Evolutionary conservation across 2,329 filamentous ascomycete genomes (phyloP).

Genomic region (Fusarium agapanthi): DNA sequence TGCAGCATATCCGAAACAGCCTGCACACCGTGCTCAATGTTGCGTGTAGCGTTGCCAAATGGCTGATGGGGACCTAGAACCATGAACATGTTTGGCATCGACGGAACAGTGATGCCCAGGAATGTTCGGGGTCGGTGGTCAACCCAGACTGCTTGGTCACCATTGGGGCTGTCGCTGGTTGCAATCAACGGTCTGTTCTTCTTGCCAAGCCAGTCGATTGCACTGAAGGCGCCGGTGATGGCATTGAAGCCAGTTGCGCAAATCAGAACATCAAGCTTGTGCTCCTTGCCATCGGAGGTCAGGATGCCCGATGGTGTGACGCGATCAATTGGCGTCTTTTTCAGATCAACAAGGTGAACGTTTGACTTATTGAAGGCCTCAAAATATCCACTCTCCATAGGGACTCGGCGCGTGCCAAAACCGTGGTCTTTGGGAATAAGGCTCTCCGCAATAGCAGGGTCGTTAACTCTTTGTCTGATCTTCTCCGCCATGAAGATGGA

Average conservation of each 20-base stretch:
- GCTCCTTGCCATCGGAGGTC: conserved; percentile 5
- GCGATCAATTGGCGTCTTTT: conserved; percentile 5
- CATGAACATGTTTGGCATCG: conserved; percentile 39
- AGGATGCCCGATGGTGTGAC: conserved; percentile 7
- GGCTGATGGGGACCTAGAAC: conserved; percentile 33
- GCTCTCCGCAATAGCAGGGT: conserved; percentile 11
- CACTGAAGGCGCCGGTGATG: conserved; percentile 25
- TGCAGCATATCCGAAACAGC: conserved; percentile 15
- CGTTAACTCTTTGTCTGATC: conserved; percentile 13
- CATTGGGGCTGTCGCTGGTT: conserved; percentile 5
- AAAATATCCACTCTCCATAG: conserved; percentile 34
- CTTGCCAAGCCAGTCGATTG: conserved; percentile 28
- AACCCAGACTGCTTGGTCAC: conserved; percentile 24
- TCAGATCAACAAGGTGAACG: conserved; percentile 21
- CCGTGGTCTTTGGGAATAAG: conserved; percentile 27
- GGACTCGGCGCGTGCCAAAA: conserved; percentile 18
- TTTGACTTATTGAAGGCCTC: conserved; percentile 26
- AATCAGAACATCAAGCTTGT: conserved; percentile 28
- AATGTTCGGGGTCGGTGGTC: conserved; percentile 20
- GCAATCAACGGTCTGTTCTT: conserved; percentile 11
- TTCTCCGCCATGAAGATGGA: conserved; percentile 27
- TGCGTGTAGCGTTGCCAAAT: conserved; percentile 28
- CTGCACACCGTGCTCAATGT: conserved; percentile 12
- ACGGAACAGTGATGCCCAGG: conserved; percentile 3
- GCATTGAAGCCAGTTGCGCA: conserved; percentile 33